Evolutionary conservation across 2,329 filamentous ascomycete genomes (phyloP), one percentile per base, ranked within the genome.

Genomic region (Paraphaeosphaeria minitans): DNA sequence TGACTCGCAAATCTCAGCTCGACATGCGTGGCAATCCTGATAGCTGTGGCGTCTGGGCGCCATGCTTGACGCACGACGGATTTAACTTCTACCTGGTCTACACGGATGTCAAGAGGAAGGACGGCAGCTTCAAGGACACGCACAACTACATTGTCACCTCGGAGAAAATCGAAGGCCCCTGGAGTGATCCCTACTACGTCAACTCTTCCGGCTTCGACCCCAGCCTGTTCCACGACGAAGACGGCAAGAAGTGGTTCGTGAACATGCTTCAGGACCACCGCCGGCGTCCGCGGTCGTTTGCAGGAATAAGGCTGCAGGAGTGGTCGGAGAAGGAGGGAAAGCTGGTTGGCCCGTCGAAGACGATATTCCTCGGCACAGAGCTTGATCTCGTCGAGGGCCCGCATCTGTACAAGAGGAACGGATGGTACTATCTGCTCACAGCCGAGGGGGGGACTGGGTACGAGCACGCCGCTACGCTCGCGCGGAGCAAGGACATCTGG

Each of bases 51-150:
- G 77, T 89, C n/a, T 89, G 86, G 85, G 86, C 86, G 1, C 87
- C 87, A 0, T 89, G 86, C 65, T 78, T 89, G 21, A 84, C 82
- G 0, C 84, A 88, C 63, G 85, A 88, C 62, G 85, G 84, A 47
- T 78, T 82, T 2, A 81, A 76, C 55, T 89, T 87, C 74, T 88
- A 83, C 81, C 81, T 89, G 5, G 86, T 88, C 1, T 89, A 87
- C 70, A 87, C 86, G 0, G 85, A 88, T 65, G 85, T 89, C 16
- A 89, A 88, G 75, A 84, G 86, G 62, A 88, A 88, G 69, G 87
- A 89, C 64, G 87, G 86, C 13, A 84, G 82, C 2, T 88, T 87
- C 80, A 87, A 87, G 70, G 86, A 88, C 65, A 81, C 84, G 0
- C 86, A 83, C 63, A 89, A 88, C 50, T 89, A 88, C 68, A 87